phyloP scores from a whole-genome alignment of 257 asterid species.

The Capsicum rhomboideum region DNA sequence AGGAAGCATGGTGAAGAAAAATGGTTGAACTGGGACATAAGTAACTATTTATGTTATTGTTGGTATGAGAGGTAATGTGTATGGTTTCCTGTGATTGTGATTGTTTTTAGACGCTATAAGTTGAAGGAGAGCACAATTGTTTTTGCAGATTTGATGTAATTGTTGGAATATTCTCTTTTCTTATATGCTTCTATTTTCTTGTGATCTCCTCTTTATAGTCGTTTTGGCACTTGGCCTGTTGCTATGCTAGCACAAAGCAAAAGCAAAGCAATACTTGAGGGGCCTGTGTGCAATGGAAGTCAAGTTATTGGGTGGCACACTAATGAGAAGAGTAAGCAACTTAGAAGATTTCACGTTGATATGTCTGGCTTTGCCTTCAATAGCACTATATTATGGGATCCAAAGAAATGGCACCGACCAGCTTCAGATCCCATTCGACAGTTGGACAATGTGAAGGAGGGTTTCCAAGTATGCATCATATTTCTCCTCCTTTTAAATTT shows the following conservation, averaged over 20 bases:
- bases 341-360: constrained; percentile 89
- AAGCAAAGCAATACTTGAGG: constrained; percentile 73
- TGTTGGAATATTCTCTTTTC: neutral
- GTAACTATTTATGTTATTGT: neutral
- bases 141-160: neutral
- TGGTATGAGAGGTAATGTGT: neutral
- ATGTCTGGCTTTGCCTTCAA: constrained; percentile 99
- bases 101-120: neutral
- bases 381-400: constrained; percentile 92
- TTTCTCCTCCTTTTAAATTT: neutral
- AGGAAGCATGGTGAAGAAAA: neutral
- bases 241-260: constrained; percentile 85
- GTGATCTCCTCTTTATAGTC: constrained; percentile 32
- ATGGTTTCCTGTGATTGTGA: neutral
- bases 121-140: neutral
- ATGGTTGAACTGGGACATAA: neutral
- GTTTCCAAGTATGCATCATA: constrained; percentile 60
- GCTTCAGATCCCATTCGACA: constrained; percentile 68
- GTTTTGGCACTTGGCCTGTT: constrained; percentile 99
- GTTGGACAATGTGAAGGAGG: constrained; percentile 82
- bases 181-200: constrained; percentile 3
- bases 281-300: constrained; percentile 91
- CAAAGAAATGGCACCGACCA: constrained; percentile 72
- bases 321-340: constrained; percentile 81
- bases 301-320: constrained; percentile 97